These are phyloP conservation scores for Insectozyma bohioensis DNA, from an alignment of 1,139 yeast genomes.

Conservation along the genomic window DNA sequence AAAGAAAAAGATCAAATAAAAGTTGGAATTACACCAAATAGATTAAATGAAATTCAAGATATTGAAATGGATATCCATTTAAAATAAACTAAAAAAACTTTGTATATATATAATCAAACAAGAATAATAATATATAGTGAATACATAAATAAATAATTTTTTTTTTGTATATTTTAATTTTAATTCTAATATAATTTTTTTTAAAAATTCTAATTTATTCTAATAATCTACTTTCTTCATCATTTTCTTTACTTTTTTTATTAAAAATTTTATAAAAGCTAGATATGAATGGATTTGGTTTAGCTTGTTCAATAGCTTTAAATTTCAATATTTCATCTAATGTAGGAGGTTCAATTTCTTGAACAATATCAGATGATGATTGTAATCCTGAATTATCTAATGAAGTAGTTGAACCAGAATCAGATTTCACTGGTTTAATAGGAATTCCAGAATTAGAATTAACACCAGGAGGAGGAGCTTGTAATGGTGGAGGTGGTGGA, in stretches of 20 bases:
- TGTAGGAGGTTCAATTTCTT: constrained; percentile 42
- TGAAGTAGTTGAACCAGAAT: constrained; percentile 20
- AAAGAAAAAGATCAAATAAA: constrained; percentile 24
- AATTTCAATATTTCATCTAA: constrained; percentile 31
- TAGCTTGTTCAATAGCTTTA: constrained; percentile 22
- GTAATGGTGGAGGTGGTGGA: constrained; percentile 18
- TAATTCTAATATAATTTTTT: no score
- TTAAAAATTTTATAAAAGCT: constrained; percentile 4
- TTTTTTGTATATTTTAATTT: no score
- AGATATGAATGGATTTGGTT: constrained; percentile 8
- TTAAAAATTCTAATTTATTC: constrained; percentile 2
- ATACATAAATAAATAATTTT: no score
- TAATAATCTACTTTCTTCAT: constrained; percentile 19
- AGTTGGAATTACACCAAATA: constrained; percentile 6
- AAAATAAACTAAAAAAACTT: constrained; percentile 10
- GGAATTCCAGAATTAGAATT: not conserved
- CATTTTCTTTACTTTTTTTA: constrained; percentile 9
- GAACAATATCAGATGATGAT: constrained; percentile 24
- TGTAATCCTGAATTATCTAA: constrained; percentile 22
- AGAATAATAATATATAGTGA: not conserved
- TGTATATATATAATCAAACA: constrained; percentile 2
- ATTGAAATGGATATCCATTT: constrained; percentile 21
- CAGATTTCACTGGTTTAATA: constrained; percentile 12
- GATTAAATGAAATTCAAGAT: constrained; percentile 10
- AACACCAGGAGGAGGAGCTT: constrained; percentile 1